Conservation (phyloP, 2,329 filamentous ascomycete species). For the Lasiodiplodia citricola region DNA sequence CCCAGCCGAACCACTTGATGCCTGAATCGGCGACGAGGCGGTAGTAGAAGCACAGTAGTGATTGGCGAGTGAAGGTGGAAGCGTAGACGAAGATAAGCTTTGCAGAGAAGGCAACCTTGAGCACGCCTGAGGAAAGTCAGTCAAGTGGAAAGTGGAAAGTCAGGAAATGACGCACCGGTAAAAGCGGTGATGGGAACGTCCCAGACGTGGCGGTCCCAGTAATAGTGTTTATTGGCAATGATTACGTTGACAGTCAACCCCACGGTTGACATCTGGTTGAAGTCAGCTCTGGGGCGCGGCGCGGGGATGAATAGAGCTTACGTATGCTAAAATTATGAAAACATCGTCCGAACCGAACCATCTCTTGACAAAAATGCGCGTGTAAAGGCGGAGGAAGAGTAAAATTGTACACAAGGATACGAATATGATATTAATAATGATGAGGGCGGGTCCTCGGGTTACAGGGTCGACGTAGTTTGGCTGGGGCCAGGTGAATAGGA, state of each 20-base stretch:
- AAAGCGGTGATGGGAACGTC: constrained; percentile 43
- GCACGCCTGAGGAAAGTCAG: constrained; percentile 28
- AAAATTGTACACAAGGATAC: constrained; percentile 43
- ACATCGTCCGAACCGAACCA: constrained; percentile 52
- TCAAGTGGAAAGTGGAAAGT: background rate
- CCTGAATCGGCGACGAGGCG: constrained; percentile 50
- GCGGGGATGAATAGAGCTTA: no score
- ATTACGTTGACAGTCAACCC: constrained; percentile 47
- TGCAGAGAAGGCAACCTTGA: constrained; percentile 49
- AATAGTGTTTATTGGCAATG: constrained; percentile 48
- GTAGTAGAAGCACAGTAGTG: constrained; percentile 54
- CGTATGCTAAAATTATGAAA: constrained; percentile 48
- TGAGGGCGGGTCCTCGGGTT: constrained; percentile 46
- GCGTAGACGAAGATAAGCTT: constrained; percentile 51
- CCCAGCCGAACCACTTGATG: constrained; percentile 45
- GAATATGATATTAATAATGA: constrained; percentile 48
- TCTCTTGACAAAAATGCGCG: constrained; percentile 46
- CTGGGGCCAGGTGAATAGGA: constrained; percentile 45
- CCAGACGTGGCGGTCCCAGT: constrained; percentile 52
- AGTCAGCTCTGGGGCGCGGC: background rate
- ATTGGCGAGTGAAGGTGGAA: constrained; percentile 51
- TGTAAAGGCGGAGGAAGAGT: constrained; percentile 47
- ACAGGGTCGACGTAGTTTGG: constrained; percentile 50
- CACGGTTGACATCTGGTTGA: constrained; percentile 43
- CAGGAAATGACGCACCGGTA: constrained; percentile 21